Evolutionary conservation across 129 eudicot genomes (phyloP), one percentile per base, ranked within the genome.

Genomic region (Solidago caesia): DNA sequence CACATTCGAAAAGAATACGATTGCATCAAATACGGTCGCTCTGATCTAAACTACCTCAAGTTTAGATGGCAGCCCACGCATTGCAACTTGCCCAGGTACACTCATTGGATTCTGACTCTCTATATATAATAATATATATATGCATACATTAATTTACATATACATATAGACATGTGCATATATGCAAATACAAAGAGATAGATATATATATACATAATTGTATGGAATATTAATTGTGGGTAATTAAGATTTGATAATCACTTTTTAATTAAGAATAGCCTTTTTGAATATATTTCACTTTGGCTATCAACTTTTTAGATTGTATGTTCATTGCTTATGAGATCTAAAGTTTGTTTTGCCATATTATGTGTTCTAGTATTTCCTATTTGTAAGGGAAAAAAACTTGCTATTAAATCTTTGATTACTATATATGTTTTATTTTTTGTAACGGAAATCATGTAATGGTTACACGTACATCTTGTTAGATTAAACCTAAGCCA

Each of bases 21-120:
- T 53, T 89, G 91, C 71, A 44, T 84, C 56, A 86, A 79, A 63
- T 84, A 87, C n/a, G 88, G 96, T 9, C 83, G 96, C 43, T 84
- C 84, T 5, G 80, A 89, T 81, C 79, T 25, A 5, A 64, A 75
- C 57, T 89, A 84, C 53, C 87, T 89, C 4, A 86, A 79, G 29
- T 89, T 64, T 48, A 77, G 89, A 64, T 89, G 96, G 96, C 89
- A 86, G 51, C 91, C 96, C 41, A 65, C 53, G 3, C 73, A 48
- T 7, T 89, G 91, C 71, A 27, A 69, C 74, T 49, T 86, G 59
- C 91, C 96, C 70, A 79, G 86, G 96, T 89, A 75, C 7, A 11
- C 68, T 4, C 49, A 41, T 12, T 16, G 9, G 11, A 0, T 13
- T 61, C 33, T 44, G 21, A 21, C 21, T 21, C 21, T 21, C 0